These are phyloP conservation scores for Hypericum perforatum DNA, from an alignment of 345 rosid species.

Conservation along the genomic window DNA sequence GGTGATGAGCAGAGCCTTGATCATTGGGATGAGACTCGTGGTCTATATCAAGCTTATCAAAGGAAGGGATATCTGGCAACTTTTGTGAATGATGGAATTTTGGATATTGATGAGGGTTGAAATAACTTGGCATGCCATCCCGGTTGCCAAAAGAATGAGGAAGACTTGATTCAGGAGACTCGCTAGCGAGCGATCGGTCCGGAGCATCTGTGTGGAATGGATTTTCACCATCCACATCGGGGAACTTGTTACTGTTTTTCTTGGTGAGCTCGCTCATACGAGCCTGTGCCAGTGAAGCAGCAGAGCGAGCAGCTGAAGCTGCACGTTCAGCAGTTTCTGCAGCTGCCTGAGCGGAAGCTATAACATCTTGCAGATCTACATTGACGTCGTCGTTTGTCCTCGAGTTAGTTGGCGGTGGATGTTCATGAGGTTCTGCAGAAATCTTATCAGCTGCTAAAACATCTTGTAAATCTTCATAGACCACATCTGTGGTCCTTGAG, in stretches of 20 bases:
- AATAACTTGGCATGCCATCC: constrained; percentile 2
- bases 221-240: constrained; percentile 37
- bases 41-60: constrained; percentile 22
- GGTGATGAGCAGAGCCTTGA: constrained; percentile 28
- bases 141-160: constrained; percentile 26
- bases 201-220: constrained; percentile 41
- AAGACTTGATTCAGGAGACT: constrained; percentile 28
- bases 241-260: constrained; percentile 34
- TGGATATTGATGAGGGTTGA: constrained; percentile 1
- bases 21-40: constrained; percentile 25
- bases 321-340: constrained; percentile 87
- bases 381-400: constrained; percentile 31
- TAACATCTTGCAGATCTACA: constrained; percentile 67
- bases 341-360: constrained; percentile 85
- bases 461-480: constrained; percentile 59
- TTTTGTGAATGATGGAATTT: constrained; percentile 14
- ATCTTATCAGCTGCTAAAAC: constrained; percentile 77
- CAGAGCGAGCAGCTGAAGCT: constrained; percentile 82
- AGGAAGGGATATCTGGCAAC: constrained; percentile 23
- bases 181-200: constrained; percentile 20
- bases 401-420: constrained; percentile 15
- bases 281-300: constrained; percentile 83
- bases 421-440: constrained; percentile 85
- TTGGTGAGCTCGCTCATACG: constrained; percentile 59
- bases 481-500: constrained; percentile 27